Conservation (phyloP, 768 basidiomycete species). For the Polyporus arcularius region DNA sequence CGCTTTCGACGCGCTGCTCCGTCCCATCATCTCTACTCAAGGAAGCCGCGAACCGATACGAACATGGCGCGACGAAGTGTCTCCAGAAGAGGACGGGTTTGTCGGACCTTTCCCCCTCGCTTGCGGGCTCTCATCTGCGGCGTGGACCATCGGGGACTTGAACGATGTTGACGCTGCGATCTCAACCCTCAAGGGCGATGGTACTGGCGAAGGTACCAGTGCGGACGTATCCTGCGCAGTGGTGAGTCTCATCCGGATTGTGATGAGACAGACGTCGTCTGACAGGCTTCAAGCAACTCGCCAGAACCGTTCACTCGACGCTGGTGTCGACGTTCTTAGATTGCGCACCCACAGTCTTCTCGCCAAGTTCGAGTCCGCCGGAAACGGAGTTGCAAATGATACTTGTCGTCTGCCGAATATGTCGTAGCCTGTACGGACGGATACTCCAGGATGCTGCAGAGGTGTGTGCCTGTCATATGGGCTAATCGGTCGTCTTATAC, state of each 20-base stretch:
- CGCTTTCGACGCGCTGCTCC: slow-evolving; percentile 52
- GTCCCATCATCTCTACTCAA: slow-evolving; percentile 1
- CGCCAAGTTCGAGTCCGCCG: slow-evolving; percentile 57
- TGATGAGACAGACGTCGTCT: neutral
- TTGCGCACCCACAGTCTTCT: slow-evolving; percentile 79
- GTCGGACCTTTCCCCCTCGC: slow-evolving; percentile 21
- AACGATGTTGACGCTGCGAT: slow-evolving; percentile 11
- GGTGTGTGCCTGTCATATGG: slow-evolving; percentile 32
- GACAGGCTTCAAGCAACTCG: slow-evolving; percentile 52
- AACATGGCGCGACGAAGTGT: no score
- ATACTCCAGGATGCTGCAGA: slow-evolving; percentile 46
- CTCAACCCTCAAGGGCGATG: no score
- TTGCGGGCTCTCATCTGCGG: slow-evolving; percentile 9
- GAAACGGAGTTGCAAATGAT: slow-evolving; percentile 65
- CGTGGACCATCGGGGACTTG: slow-evolving; percentile 29
- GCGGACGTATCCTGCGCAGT: slow-evolving; percentile 16
- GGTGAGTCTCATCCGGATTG: slow-evolving; percentile 12
- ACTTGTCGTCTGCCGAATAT: slow-evolving; percentile 56
- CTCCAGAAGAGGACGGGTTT: slow-evolving; percentile 30
- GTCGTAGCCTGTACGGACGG: slow-evolving; percentile 58
- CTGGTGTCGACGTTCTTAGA: slow-evolving; percentile 87
- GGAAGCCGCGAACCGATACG: neutral
- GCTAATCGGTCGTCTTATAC: no score
- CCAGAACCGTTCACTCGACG: slow-evolving; percentile 73
- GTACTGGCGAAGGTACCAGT: slow-evolving; percentile 2